phyloP scores from a whole-genome alignment of 2,329 filamentous ascomycete genomes.

The Penicillium sp. region DNA sequence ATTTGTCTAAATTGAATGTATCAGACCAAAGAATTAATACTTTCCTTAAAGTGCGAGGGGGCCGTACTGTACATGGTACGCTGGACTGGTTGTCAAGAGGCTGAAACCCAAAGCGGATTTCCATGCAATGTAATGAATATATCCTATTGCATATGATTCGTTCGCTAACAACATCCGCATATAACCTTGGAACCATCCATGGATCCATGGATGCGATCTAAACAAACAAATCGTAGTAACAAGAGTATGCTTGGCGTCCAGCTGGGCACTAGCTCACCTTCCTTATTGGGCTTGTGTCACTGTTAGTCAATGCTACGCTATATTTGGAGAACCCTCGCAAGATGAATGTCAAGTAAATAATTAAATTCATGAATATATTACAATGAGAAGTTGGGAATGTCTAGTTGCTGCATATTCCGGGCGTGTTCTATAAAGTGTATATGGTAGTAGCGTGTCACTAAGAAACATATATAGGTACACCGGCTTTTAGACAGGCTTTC shows the following conservation, averaged over 20 bases:
- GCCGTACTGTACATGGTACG: neutral
- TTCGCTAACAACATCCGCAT: neutral
- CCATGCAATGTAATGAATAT: neutral
- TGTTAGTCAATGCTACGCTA: neutral
- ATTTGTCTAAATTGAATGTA: neutral
- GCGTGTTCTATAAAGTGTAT: neutral
- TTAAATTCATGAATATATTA: too few relatives aligned
- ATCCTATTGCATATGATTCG: neutral
- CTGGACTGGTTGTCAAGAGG: neutral
- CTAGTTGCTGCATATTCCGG: too few relatives aligned
- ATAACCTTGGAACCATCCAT: too few relatives aligned
- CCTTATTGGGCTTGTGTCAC: neutral
- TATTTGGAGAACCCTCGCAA: neutral
- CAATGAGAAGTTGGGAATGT: too few relatives aligned
- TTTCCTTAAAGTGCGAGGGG: neutral
- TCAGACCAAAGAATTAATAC: neutral
- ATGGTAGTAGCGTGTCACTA: neutral
- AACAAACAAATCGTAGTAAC: neutral
- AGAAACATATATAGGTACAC: too few relatives aligned
- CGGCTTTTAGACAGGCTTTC: too few relatives aligned
- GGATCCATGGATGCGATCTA: neutral
- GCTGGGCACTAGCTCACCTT: neutral
- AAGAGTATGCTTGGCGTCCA: neutral
- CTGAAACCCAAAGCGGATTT: neutral
- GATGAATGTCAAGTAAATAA: neutral